Conservation (phyloP, 148 eudicot genomes). For the Fallopia convolvulus region DNA sequence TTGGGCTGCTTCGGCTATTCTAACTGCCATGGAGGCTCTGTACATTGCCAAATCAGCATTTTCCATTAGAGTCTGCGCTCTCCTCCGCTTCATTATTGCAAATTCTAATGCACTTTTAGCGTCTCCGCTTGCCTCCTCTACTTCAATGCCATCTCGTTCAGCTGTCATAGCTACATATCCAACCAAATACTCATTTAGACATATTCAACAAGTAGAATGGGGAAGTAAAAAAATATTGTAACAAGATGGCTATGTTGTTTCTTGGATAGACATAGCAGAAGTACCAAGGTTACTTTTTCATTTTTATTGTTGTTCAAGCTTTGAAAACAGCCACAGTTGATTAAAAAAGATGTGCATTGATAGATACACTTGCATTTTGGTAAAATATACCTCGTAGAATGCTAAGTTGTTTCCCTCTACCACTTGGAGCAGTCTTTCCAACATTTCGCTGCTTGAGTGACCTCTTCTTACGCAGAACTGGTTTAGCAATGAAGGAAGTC, state of each 20-base stretch:
- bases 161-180: slow-evolving; percentile 39
- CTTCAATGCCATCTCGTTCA: slow-evolving; percentile 32
- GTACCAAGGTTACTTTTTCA: background rate
- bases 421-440: slow-evolving; percentile 22
- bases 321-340: background rate
- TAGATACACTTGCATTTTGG: background rate
- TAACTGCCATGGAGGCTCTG: slow-evolving; percentile 69
- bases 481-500: slow-evolving; percentile 34
- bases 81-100: slow-evolving; percentile 61
- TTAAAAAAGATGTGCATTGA: no score
- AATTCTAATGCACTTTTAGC: slow-evolving; percentile 35
- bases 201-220: background rate
- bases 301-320: background rate
- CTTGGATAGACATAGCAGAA: background rate
- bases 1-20: slow-evolving; percentile 64
- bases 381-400: slow-evolving; percentile 44
- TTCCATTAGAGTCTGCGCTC: slow-evolving; percentile 72
- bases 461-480: slow-evolving; percentile 68
- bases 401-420: slow-evolving; percentile 61
- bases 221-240: background rate
- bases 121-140: slow-evolving; percentile 57
- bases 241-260: background rate
- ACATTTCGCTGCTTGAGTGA: slow-evolving; percentile 52
- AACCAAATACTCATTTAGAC: background rate
- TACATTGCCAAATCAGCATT: slow-evolving; percentile 73